Base-by-base conservation (phyloP, 495 filamentous ascomycete species). In the Neurospora discreta region DNA sequence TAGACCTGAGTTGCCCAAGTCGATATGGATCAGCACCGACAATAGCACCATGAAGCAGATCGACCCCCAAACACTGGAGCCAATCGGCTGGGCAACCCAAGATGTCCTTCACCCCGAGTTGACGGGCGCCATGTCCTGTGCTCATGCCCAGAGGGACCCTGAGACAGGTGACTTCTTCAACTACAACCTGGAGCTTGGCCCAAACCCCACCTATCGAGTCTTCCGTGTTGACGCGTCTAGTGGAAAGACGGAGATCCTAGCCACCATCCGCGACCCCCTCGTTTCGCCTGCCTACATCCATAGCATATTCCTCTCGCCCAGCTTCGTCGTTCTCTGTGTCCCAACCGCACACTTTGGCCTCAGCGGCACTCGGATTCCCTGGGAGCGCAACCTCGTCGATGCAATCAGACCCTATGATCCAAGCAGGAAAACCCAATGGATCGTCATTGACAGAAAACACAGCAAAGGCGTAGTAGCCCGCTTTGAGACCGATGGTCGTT, bases 81-180 rank as follows among this genome's bases (percentile, higher is more conserved):
- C 92, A 0, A 81, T 92, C 46, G 85, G 85, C 3, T 74, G 90
- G 1, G 84, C 87, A 0, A 78, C 77, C 3, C 92, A 94, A 76
- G 69, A 73, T 3, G 73, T 72, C 2, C 80, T 94, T 10, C 90
- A 95, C 73, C 90, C 92, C 0, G 83, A 85, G 3, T 80, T 95
- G 15, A 86, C 83, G 16, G 92, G 92, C 0, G 87, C 82, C 1
- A 72, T 91, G 5, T 85, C 89, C 5, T 87, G 85, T 26, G 84
- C 92, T 3, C 92, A 94, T 77, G 87, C 90, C 7, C 87, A 88
- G n/a, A 83, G 84, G 0, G 91, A 93, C 74, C 91, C 90, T 0
- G 74, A 82, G 0, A 93, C 90, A 0, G 92, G 92, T 2, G 91
- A 94, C 73, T 77, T 91, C n/a, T 92, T 86, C 82, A 94, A 93